Base-by-base conservation (phyloP, 2,329 filamentous ascomycete genomes). In the Penicillium frequentans region DNA sequence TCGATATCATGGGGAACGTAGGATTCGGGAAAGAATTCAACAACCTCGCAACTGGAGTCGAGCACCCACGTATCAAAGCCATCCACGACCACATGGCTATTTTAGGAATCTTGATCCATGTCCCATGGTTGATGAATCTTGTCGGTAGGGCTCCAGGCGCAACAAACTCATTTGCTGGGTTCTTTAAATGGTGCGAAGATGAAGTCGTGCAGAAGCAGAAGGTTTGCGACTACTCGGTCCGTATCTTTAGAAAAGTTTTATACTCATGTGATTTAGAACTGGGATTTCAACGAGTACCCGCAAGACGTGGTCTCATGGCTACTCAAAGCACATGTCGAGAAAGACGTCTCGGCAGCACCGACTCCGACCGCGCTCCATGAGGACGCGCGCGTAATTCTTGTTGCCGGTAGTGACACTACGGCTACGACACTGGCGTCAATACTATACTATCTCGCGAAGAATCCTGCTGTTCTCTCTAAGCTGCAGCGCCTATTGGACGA, bases 401-500 rank as follows among this genome's bases (percentile, higher is more conserved):
- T 55, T 24, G 52, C 52, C 16, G 52, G 52, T 6, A 76, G 73
- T 49, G 75, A 77, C 19, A 77, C 73, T 6, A 73, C 66, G 1
- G 70, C 69, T 0, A 67, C 64, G 2, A 68, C 69, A 0, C 60
- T 77, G 5, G 65, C 72, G 1, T 50, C 59, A 11, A 53, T 58
- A 3, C 60, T 77, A 13, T 77, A 66, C 58, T 71, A 66, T 56
- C 62, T 78, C 7, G 62, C 67, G n/a, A 72, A 69, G 42, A 52
- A 71, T 35, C 73, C 72, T 1, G 39, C 47, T 1, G 64, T 66
- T 11, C 62, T 66, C 16, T 52, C 54, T 6, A 74, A 73, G 39
- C 64, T 78, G 1, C 73, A 73, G 49, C 13, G 24, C 1, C 54
- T 66, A 6, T 52, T 77, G 6, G 70, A 75, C 49, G 50, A 59